Base-by-base conservation (phyloP, 148 eudicot species). In the Chenopodium quinoa region DNA sequence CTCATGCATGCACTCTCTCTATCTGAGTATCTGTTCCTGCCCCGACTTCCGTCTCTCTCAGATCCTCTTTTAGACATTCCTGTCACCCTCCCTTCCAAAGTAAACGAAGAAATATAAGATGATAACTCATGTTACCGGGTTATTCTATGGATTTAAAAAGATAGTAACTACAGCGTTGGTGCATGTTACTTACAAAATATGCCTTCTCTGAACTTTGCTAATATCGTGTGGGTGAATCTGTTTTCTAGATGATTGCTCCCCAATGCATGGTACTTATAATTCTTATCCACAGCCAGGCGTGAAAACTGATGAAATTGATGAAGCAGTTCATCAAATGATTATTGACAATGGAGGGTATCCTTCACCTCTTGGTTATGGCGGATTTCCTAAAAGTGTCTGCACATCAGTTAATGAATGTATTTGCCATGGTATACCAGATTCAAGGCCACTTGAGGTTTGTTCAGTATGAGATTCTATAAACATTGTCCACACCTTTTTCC, bases 371-470 rank as follows among this genome's bases (percentile, higher is more conserved):
- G 94, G 99, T 77, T 96, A 96, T 85, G 98, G 99, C 71, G 97
- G 99, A 14, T 96, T 96, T 83, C 99, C 99, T 27, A 96, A 96
- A 88, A 96, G 99, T 86, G 99, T 96, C 25, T 96, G 99, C 79
- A 96, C 99, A 70, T 96, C 99, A n/a, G 93, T 94, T 74, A 96
- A 96, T 76, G 99, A 96, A 85, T 96, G 99, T 86, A 94, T 96
- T 86, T 96, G 99, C 91, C 99, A 96, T 85, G 99, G 99, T 74
- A 96, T 96, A 77, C 99, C 99, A 50, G 99, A 96, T 94, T 96
- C 99, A 74, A 92, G 95, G 50, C 84, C 89, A 31, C 97, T 96
- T 79, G 94, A 96, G 97, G 99, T 96, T 86, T 75, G 87, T 75
- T 73, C 25, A 67, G 7, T 75, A 75, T 64, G 40, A 54, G 58